These are phyloP conservation scores for Meredithiella fracta DNA, from an alignment of 2,329 filamentous ascomycete species.

Conservation along the genomic window DNA sequence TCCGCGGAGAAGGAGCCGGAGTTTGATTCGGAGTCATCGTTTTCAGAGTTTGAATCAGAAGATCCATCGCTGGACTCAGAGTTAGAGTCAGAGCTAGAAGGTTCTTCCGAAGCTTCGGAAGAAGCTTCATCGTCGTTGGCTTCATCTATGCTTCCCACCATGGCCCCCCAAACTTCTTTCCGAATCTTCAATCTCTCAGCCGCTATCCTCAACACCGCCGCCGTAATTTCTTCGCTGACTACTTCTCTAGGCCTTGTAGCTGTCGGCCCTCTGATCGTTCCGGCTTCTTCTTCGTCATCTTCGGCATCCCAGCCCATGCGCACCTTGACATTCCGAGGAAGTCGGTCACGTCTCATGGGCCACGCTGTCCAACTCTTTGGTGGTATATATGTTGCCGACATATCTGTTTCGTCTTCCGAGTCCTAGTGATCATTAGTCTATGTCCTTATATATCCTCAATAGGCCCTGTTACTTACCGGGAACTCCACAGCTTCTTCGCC, in stretches of 20 bases:
- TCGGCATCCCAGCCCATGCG: neutral
- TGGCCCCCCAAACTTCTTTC: neutral
- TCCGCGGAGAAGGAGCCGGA: neutral
- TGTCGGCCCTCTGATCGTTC: neutral
- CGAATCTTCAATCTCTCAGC: constrained; percentile 7
- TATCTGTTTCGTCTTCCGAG: constrained; percentile 5
- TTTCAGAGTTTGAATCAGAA: neutral
- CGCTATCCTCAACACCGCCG: constrained; percentile 5
- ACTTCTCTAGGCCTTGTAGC: neutral
- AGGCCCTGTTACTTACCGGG: neutral
- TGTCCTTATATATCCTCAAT: neutral
- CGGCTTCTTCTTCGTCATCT: neutral
- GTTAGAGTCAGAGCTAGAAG: neutral
- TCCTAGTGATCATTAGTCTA: constrained; percentile 3
- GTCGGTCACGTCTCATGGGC: constrained; percentile 49
- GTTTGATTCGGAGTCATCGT: neutral
- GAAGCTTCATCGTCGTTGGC: neutral
- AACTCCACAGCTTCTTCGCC: neutral
- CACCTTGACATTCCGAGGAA: constrained; percentile 29
- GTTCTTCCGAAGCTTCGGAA: neutral
- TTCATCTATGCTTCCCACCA: neutral
- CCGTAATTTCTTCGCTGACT: constrained; percentile 10
- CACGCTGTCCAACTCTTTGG: constrained; percentile 65
- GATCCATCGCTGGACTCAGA: neutral
- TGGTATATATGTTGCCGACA: constrained; percentile 23